Percentiles rank a stretch among this genome's conserved stretches.
These are phyloP conservation scores for Rossbeevera mucosa DNA, from an alignment of 768 basidiomycete genomes.

Conservation along the genomic window DNA sequence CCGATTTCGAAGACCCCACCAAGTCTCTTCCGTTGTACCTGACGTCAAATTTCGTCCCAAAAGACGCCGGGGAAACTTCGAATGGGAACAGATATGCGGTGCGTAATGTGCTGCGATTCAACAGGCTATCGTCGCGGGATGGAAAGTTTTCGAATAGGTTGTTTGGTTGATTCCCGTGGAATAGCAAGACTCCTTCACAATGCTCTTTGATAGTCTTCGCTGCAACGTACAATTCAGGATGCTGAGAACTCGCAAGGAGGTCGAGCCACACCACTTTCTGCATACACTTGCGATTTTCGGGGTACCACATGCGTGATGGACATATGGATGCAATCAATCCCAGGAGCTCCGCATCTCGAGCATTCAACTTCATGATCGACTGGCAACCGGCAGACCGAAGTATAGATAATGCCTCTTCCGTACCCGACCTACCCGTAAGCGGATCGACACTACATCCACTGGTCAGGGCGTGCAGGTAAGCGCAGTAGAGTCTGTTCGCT, in stretches of 20 bases:
- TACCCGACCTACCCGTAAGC: conserved; percentile 40
- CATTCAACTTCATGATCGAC: conserved; percentile 37
- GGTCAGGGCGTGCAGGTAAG: conserved; percentile 44
- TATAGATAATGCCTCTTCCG: conserved; percentile 39
- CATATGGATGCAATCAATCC: conserved; percentile 31
- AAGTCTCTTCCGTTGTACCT: conserved; percentile 12
- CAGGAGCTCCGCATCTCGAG: conserved; percentile 31
- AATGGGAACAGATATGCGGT: conserved; percentile 11
- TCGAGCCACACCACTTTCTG: conserved; percentile 34
- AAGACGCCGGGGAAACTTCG: conserved; percentile 3
- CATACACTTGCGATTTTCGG: conserved; percentile 35
- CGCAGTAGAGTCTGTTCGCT: conserved; percentile 31
- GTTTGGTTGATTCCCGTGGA: not conserved
- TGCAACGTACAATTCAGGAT: conserved; percentile 24
- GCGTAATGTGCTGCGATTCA: conserved; percentile 17
- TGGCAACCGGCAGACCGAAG: conserved; percentile 34
- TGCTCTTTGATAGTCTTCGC: conserved; percentile 29
- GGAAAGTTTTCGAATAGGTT: conserved; percentile 6
- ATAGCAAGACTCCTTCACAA: conserved; percentile 11
- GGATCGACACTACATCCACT: conserved; percentile 42
- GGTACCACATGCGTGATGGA: conserved; percentile 37
- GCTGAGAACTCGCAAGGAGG: conserved; percentile 26
- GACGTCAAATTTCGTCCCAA: not conserved
- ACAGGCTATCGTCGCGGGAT: conserved; percentile 2
- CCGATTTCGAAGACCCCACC: not conserved